Conservation (phyloP, 2,329 filamentous ascomycete genomes). For the Thelonectria olida region DNA sequence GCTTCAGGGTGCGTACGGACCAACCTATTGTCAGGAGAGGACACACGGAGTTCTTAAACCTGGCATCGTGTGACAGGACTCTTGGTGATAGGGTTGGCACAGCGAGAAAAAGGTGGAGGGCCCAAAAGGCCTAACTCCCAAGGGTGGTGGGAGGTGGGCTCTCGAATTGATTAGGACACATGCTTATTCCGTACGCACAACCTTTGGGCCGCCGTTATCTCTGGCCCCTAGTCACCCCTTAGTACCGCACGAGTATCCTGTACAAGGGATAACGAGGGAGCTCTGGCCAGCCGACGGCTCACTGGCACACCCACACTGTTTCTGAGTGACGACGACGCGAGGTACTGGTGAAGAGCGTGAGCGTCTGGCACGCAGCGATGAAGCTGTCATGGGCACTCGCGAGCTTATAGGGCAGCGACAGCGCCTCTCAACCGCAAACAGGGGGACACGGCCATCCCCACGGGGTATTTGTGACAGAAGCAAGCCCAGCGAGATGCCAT, state of each 20-base stretch:
- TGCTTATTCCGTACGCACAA: constrained; percentile 17
- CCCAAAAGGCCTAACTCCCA: neutral
- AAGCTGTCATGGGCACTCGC: neutral
- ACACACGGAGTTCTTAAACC: constrained; percentile 7
- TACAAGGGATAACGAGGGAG: neutral
- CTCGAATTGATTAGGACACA: constrained; percentile 9
- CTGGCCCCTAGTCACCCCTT: neutral
- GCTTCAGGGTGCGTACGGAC: constrained; percentile 17
- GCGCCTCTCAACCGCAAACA: neutral
- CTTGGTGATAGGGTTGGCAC: neutral
- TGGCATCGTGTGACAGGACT: constrained; percentile 11
- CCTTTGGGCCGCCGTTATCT: constrained; percentile 14
- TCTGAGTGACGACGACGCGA: neutral
- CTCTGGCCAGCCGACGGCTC: constrained; percentile 5
- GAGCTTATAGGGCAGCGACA: neutral
- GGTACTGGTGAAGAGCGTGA: neutral
- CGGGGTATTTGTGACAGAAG: constrained; percentile 12
- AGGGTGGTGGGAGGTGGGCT: neutral
- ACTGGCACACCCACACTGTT: neutral
- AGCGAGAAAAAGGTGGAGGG: constrained; percentile 1
- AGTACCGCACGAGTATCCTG: neutral
- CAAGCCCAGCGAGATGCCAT: constrained; percentile 11
- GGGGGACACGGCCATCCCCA: constrained; percentile 11
- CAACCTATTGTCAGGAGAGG: constrained; percentile 18
- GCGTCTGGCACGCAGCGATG: neutral